These are phyloP conservation scores for Rachicladosporium sp. DNA, from an alignment of 2,329 filamentous ascomycete species.

Conservation along the genomic window DNA sequence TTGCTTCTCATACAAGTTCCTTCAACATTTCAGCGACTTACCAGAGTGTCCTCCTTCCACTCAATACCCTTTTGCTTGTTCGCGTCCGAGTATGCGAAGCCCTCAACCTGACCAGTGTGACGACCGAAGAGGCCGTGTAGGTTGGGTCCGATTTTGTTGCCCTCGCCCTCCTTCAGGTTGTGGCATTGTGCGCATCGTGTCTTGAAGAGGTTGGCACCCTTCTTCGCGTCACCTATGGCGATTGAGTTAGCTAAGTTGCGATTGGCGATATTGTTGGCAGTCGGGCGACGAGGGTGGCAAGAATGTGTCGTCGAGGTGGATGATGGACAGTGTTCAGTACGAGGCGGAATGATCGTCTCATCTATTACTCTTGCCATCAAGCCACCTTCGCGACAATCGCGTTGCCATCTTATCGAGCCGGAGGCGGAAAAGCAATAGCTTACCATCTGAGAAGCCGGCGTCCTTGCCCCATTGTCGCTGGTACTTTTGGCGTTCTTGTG, in stretches of 20 bases:
- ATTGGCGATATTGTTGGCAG: neutral
- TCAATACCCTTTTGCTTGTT: constrained; percentile 94
- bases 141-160: constrained; percentile 97
- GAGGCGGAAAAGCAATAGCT: no score
- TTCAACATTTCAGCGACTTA: constrained; percentile 28
- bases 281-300: neutral
- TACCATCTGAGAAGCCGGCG: no score
- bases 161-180: constrained; percentile 77
- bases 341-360: no score
- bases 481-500: no score
- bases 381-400: no score
- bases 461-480: no score
- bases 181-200: constrained; percentile 98
- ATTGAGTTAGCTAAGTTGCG: neutral
- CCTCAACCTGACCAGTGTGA: constrained; percentile 80
- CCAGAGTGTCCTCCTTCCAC: constrained; percentile 78
- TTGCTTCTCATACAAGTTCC: neutral
- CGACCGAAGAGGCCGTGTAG: constrained; percentile 96
- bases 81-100: constrained; percentile 96
- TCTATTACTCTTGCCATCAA: no score
- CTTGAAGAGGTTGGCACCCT: constrained; percentile 99
- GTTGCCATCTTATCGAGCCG: no score
- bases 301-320: neutral
- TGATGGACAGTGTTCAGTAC: neutral
- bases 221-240: constrained; percentile 69